Conservation (phyloP, 1,284 basidiomycete species). For the Sanghuangporus sanghuang region DNA sequence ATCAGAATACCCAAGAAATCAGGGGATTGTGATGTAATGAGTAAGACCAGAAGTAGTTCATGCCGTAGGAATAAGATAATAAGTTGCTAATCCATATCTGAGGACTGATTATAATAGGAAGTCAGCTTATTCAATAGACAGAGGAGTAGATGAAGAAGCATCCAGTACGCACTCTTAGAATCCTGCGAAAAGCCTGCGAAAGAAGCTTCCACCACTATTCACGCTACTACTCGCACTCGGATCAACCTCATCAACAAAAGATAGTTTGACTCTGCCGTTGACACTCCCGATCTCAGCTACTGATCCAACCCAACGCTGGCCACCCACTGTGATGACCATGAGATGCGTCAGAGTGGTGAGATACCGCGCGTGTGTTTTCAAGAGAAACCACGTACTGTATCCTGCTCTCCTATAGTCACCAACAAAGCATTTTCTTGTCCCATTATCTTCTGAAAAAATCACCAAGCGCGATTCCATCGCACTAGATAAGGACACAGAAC, state of each 20-base stretch:
- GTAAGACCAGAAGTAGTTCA: too few species aligned
- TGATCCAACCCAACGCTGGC: slow-evolving; percentile 2
- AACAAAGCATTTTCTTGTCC: slow-evolving; percentile 3
- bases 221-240: not conserved
- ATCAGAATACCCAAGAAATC: too few species aligned
- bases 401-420: slow-evolving; percentile 1
- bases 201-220: not conserved
- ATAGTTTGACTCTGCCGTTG: slow-evolving; percentile 7
- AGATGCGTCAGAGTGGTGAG: not conserved
- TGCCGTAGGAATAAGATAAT: too few species aligned
- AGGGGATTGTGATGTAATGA: too few species aligned
- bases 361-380: not conserved
- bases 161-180: not conserved
- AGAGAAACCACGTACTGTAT: not conserved
- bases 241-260: not conserved
- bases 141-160: not conserved
- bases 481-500: not conserved
- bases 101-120: not conserved
- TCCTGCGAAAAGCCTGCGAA: not conserved
- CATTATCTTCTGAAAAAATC: slow-evolving; percentile 3
- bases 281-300: not conserved
- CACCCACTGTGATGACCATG: not conserved
- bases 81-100: too few species aligned
- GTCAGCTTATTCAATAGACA: not conserved
- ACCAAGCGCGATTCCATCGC: not conserved